Percentiles rank a stretch among this genome's conserved stretches.
These are phyloP conservation scores for Sugiyamaella xylanicola DNA, from an alignment of 1,139 yeast species.

Conservation along the genomic window DNA sequence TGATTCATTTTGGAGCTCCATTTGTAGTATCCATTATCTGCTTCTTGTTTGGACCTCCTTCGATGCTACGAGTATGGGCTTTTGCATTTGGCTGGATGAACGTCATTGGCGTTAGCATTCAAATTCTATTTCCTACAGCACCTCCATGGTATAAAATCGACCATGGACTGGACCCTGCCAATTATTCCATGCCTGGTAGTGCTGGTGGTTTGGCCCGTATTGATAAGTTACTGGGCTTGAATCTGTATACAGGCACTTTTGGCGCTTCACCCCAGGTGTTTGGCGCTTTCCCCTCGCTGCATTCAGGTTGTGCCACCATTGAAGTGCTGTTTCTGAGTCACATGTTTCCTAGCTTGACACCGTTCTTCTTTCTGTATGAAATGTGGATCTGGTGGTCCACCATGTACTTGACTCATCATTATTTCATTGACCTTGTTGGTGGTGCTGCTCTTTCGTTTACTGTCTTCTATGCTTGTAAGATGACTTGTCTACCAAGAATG, in stretches of 20 bases:
- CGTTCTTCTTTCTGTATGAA: constrained; percentile 72
- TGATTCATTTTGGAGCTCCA: constrained; percentile 87
- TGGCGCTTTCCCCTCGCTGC: constrained; percentile 98
- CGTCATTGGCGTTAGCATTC: constrained; percentile 77
- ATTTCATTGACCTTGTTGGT: constrained; percentile 87
- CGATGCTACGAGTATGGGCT: constrained; percentile 80
- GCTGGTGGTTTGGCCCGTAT: constrained; percentile 96
- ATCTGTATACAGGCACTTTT: constrained; percentile 85
- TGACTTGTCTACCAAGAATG: constrained; percentile 70
- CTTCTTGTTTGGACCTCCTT: constrained; percentile 92
- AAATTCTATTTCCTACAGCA: constrained; percentile 87
- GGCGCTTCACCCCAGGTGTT: constrained; percentile 88
- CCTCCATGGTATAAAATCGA: constrained; percentile 97
- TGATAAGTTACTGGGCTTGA: constrained; percentile 76
- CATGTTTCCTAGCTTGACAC: constrained; percentile 69
- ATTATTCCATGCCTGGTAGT: constrained; percentile 88
- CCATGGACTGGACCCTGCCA: constrained; percentile 87
- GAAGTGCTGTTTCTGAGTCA: constrained; percentile 84
- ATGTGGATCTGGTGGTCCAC: constrained; percentile 98
- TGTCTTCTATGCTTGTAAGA: constrained; percentile 73
- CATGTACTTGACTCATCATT: constrained; percentile 95
- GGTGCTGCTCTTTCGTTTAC: constrained; percentile 78
- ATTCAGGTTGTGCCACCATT: constrained; percentile 91
- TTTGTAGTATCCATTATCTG: constrained; percentile 79
- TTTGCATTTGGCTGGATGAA: constrained; percentile 99